Evolutionary conservation across 2,329 filamentous ascomycete genomes (phyloP).

Genomic region (Aspergillus awamori): DNA sequence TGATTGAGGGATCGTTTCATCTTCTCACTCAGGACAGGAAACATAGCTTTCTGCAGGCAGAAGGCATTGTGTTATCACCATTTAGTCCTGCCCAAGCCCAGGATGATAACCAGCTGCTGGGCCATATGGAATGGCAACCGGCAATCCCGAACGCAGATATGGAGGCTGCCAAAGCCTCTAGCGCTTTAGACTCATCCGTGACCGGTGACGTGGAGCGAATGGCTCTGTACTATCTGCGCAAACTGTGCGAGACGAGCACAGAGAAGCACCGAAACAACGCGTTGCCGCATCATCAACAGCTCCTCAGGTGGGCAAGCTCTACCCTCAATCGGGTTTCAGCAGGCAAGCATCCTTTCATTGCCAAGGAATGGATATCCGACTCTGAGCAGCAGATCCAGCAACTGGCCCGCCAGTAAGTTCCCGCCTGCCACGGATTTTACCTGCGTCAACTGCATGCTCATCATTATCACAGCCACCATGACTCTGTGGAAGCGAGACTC

Average conservation of each 20-base stretch:
- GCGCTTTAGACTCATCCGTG: not conserved
- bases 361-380: not conserved
- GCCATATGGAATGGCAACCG: not conserved
- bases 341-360: not conserved
- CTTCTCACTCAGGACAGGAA: not conserved
- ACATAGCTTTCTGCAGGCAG: not conserved
- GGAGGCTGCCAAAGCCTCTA: not conserved
- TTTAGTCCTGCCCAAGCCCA: not conserved
- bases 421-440: no score
- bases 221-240: not conserved
- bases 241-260: not conserved
- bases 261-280: not conserved
- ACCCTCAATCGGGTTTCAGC: not conserved
- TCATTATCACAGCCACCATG: not conserved
- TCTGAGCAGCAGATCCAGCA: not conserved
- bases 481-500: not conserved
- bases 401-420: not conserved
- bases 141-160: not conserved
- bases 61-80: not conserved
- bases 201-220: not conserved
- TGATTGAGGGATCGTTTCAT: not conserved
- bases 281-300: not conserved
- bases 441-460: no score
- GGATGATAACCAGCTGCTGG: not conserved
- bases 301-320: not conserved